Evolutionary conservation across 2,329 filamentous ascomycete species (phyloP), one percentile per base, ranked within the genome.

Genomic region (Phoma herbarum): DNA sequence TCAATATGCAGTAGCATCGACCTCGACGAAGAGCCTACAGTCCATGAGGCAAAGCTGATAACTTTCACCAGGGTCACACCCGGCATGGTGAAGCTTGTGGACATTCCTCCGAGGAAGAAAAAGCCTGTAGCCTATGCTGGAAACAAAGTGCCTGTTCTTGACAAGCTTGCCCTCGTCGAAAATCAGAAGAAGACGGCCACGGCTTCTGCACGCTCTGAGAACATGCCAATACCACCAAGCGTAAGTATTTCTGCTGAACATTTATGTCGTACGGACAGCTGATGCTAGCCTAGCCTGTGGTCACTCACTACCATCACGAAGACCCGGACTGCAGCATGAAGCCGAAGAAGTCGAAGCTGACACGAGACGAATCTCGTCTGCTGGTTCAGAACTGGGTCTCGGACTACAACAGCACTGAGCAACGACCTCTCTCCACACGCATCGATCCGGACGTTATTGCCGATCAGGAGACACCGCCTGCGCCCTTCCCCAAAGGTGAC

Each of bases 41-140:
- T 67, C 5, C 59, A 64, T 16, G 48, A 51, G 20, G 69, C 64
- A 14, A 56, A 59, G 18, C 12, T 51, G 14, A 57, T 65, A 44
- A 48, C 58, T 0, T 54, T 63, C 39, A 67, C 50, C 6, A 50
- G 52, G 14, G 31, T 69, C 9, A 59, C 56, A 3, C 57, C 66
- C 1, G 66, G 65, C 7, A 61, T 59, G 54, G 64, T 68, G 39
- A 71, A 66, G 55, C 44, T 68, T 20, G 59, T 73, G 6, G 60
- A 71, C 16, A 66, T 70, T 28, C 57, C 60, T 6, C 47, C 68
- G 1, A 62, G 37, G 23, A 66, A 58, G 53, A 60, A 61, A 29
- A 59, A 52, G 20, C 26, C 47, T 39, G 39, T 25, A 1, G 23
- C 25, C 3, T 14, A 47, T 2, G 28, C 43, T 16, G 35, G 35